These are phyloP conservation scores for Lentinula edodes DNA, from an alignment of 768 basidiomycete genomes.

Conservation along the genomic window DNA sequence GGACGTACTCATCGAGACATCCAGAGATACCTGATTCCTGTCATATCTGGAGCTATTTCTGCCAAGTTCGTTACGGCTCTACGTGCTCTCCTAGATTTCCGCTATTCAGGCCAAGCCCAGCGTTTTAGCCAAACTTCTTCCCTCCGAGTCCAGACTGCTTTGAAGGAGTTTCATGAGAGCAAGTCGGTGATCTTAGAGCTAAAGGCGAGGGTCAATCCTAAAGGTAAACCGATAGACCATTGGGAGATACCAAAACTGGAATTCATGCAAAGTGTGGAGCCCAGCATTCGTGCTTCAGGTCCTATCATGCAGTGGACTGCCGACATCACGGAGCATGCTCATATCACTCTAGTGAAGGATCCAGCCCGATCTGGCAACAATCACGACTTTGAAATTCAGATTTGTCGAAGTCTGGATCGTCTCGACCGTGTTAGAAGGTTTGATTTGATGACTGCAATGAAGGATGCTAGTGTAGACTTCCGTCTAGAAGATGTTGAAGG, in stretches of 20 bases:
- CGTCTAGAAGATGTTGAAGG: not conserved
- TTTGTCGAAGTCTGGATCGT: not conserved
- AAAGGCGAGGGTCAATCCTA: not conserved
- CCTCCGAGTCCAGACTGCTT: constrained; percentile 11
- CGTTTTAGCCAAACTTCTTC: constrained; percentile 17
- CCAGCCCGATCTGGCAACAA: constrained; percentile 13
- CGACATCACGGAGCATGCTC: constrained; percentile 19
- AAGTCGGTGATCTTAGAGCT: not conserved
- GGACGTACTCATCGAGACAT: constrained; percentile 32
- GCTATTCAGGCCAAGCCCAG: constrained; percentile 26
- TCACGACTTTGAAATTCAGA: not conserved
- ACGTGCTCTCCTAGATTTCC: constrained; percentile 30
- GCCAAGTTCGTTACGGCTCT: constrained; percentile 24
- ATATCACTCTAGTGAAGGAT: constrained; percentile 26
- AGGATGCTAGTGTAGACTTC: not conserved
- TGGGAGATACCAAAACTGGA: constrained; percentile 40
- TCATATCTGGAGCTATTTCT: constrained; percentile 28
- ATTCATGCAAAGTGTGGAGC: constrained; percentile 25
- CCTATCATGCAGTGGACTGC: constrained; percentile 28
- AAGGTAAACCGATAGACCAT: constrained; percentile 9
- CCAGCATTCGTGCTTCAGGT: constrained; percentile 22
- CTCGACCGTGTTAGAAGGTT: too few species aligned
- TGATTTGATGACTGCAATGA: not conserved
- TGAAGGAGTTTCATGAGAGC: not conserved
- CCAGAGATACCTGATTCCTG: constrained; percentile 26